phyloP scores from a whole-genome alignment of 176 grass and related monocot genomes.

The Metroxylon sagu region DNA sequence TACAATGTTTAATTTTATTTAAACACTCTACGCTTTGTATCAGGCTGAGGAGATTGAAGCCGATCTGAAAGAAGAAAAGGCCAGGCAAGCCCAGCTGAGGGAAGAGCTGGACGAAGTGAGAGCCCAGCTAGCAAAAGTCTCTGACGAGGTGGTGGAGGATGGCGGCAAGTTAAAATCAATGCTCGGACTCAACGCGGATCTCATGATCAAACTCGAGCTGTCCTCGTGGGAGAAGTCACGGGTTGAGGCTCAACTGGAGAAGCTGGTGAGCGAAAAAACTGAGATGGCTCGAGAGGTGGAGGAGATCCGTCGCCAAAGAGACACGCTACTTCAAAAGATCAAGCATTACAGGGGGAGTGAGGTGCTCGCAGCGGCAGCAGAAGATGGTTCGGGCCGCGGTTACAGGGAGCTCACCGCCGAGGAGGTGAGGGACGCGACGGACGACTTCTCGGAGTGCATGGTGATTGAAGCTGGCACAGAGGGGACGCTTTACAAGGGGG shows the following conservation, averaged over 20 bases:
- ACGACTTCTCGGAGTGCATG: not conserved
- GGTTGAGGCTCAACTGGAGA: not conserved
- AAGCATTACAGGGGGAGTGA: not conserved
- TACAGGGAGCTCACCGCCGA: slow-evolving; percentile 5
- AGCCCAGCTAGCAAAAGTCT: not conserved
- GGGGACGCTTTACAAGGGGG: not conserved
- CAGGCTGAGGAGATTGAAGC: not conserved
- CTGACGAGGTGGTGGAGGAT: not conserved
- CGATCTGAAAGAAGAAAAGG: not conserved
- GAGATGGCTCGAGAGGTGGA: not conserved
- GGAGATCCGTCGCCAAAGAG: slow-evolving; percentile 1
- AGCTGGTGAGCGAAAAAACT: not conserved
- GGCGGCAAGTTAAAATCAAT: not conserved
- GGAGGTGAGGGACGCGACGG: slow-evolving; percentile 1
- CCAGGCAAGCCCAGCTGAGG: not conserved
- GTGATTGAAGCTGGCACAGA: not conserved
- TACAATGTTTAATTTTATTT: too few species aligned
- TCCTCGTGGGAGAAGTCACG: not conserved
- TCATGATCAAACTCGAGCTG: not conserved
- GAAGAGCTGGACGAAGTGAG: slow-evolving; percentile 2
- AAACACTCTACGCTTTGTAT: too few species aligned
- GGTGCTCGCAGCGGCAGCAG: not conserved
- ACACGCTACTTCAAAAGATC: not conserved
- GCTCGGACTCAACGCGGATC: not conserved
- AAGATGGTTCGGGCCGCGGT: too few species aligned